These are phyloP conservation scores for Glaciozyma martinii DNA, from an alignment of 768 basidiomycete species.

Conservation along the genomic window DNA sequence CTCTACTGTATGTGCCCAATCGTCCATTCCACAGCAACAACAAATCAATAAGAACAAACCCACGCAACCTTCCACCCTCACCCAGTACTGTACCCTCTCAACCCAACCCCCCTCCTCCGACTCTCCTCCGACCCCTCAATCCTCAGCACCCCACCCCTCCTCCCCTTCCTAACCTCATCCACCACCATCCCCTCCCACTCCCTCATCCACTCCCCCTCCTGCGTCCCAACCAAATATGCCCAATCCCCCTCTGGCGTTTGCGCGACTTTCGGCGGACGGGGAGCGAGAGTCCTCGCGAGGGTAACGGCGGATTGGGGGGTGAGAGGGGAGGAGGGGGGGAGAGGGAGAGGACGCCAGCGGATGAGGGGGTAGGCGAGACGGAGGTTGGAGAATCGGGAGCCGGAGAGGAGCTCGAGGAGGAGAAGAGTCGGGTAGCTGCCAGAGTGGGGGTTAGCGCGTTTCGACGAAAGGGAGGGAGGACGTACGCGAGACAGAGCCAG, in stretches of 20 bases:
- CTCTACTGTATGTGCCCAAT: no score
- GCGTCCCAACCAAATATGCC: neutral
- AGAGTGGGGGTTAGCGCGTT: neutral
- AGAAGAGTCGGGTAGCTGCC: conserved; percentile 1
- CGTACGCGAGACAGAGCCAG: neutral
- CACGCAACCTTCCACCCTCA: no score
- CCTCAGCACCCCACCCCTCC: neutral
- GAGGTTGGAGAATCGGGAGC: conserved; percentile 1
- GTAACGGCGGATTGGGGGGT: neutral
- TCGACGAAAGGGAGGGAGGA: neutral
- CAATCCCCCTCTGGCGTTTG: neutral
- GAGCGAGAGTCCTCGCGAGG: neutral
- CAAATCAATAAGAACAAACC: no score
- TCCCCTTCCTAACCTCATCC: neutral
- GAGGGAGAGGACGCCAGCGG: conserved; percentile 2
- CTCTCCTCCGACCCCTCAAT: no score
- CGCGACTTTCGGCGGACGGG: neutral
- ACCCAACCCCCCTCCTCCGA: no score
- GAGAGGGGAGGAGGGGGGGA: neutral
- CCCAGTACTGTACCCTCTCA: no score
- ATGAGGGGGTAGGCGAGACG: conserved; percentile 4
- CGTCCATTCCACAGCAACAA: no score
- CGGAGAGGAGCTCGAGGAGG: conserved; percentile 1
- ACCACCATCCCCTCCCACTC: neutral
- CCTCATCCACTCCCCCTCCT: conserved; percentile 2